These are phyloP conservation scores for Sugiyamaella xylanicola DNA, from an alignment of 1,139 yeast species.

Conservation along the genomic window DNA sequence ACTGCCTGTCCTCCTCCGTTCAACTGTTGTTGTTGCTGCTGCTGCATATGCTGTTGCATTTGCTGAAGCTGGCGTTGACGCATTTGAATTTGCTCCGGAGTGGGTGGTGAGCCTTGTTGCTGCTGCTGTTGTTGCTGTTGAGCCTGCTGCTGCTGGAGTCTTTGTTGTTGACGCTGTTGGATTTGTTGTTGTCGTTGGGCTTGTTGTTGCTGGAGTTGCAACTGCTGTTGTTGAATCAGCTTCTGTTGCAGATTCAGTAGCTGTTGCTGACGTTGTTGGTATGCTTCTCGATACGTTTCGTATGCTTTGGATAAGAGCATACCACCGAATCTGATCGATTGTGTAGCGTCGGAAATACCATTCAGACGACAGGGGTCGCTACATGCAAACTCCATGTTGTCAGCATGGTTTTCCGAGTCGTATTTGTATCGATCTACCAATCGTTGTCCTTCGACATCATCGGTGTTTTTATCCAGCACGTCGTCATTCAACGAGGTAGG, in stretches of 20 bases:
- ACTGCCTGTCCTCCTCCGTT: background rate
- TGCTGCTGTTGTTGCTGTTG: conserved; percentile 28
- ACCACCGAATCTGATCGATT: conserved; percentile 85
- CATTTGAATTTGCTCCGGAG: conserved; percentile 15
- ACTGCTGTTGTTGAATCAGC: conserved; percentile 37
- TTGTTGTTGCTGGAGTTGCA: conserved; percentile 37
- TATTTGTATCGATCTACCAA: conserved; percentile 73
- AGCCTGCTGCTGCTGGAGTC: conserved; percentile 18
- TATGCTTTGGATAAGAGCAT: conserved; percentile 87
- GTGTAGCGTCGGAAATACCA: conserved; percentile 83
- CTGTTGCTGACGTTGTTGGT: conserved; percentile 50
- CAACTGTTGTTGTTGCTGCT: conserved; percentile 21
- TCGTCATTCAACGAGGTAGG: conserved; percentile 28
- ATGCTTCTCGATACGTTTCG: conserved; percentile 61
- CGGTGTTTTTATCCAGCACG: conserved; percentile 35
- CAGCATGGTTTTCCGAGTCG: conserved; percentile 63
- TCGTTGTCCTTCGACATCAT: conserved; percentile 47
- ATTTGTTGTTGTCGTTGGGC: conserved; percentile 31
- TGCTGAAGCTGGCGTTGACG: conserved; percentile 19
- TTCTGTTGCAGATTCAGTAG: conserved; percentile 44
- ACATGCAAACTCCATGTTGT: conserved; percentile 56
- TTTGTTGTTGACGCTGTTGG: conserved; percentile 29
- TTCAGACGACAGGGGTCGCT: conserved; percentile 69
- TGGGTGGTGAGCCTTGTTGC: conserved; percentile 6
- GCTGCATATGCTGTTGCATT: conserved; percentile 27